These are phyloP conservation scores for Pythium utonaiense DNA, from an alignment of 352 stramenopile species.

Conservation along the genomic window DNA sequence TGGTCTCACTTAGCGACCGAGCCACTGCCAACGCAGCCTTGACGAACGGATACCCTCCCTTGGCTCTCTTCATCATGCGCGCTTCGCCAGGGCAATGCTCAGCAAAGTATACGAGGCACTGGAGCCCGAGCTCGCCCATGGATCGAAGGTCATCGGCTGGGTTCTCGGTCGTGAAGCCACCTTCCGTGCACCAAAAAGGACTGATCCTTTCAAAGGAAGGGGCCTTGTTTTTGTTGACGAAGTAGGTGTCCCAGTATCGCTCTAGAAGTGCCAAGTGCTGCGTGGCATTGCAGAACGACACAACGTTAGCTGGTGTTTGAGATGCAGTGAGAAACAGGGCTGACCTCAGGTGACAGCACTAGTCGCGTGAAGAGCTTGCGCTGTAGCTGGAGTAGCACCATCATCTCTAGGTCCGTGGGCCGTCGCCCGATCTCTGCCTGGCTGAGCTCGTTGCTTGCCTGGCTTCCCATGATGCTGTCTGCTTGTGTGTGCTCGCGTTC, in stretches of 20 bases:
- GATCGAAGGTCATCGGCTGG: conserved; percentile 50
- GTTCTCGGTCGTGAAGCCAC: conserved; percentile 49
- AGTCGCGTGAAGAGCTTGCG: conserved; percentile 51
- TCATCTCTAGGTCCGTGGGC: conserved; percentile 58
- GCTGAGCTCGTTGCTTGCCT: conserved; percentile 26
- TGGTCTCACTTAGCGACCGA: conserved; percentile 41
- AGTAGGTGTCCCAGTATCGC: conserved; percentile 53
- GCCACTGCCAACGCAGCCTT: conserved; percentile 51
- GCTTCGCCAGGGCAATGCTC: conserved; percentile 54
- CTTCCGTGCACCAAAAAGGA: conserved; percentile 38
- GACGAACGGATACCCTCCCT: conserved; percentile 59
- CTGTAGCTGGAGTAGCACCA: conserved; percentile 61
- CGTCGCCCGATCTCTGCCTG: conserved; percentile 39
- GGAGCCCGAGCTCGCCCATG: conserved; percentile 56
- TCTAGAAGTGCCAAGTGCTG: conserved; percentile 60
- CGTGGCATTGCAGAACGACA: too few relatives aligned
- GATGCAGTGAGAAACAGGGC: conserved; percentile 3
- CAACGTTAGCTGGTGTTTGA: too few relatives aligned
- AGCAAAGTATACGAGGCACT: conserved; percentile 65
- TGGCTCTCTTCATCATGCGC: conserved; percentile 57
- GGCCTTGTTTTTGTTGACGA: conserved; percentile 29
- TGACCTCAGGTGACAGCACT: conserved; percentile 58
- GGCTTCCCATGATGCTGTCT: conserved; percentile 43
- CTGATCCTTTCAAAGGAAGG: conserved; percentile 41
- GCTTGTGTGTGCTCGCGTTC: not conserved